Evolutionary conservation across 768 basidiomycete genomes (phyloP), one percentile per base, ranked within the genome.

Genomic region (Trametes elegans): DNA sequence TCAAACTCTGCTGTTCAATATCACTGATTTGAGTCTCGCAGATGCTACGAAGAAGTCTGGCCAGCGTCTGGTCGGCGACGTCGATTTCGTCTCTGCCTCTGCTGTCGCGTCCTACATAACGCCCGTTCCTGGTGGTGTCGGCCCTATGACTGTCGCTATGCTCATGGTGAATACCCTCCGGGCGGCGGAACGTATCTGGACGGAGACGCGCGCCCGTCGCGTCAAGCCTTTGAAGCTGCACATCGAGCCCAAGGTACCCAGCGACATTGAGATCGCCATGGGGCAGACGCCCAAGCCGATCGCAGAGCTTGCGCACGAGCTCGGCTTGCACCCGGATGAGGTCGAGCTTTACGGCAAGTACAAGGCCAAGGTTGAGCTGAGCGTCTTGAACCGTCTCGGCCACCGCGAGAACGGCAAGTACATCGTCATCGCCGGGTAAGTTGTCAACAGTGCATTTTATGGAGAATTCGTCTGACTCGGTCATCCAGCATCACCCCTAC

Each of bases 81-180:
- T 98, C 45, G 85, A 97, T 58, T 98, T 83, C 66, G 77, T 78
- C 7, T 78, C 87, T 6, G 95, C 92, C n/a, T 73, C 81, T 23
- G 66, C 75, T 40, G 83, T 88, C 55, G 96, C 97, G 1, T 90
- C 91, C 2, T 75, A 88, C 72, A 97, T 99, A 64, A 99, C 97
- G 0, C 97, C 97, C 19, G 97, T 99, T 23, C 97, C 97, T 0
- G 97, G 97, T 70, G 97, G 97, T 53, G 97, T 99, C 48, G 97
- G 97, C 11, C 97, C 97, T n/a, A 97, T 98, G 95, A 99, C 97
- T 13, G 97, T 99, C 54, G 97, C 97, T 19, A 80, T 98, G 76
- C 84, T 99, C 59, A 98, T 99, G 95, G 81, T 85, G 66, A 99
- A 98, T 73, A 96, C 95, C 1, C 74, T 93, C 61, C 75, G 79